Conservation (phyloP, 202 grass and related monocot species). For the Carex arenaria region DNA sequence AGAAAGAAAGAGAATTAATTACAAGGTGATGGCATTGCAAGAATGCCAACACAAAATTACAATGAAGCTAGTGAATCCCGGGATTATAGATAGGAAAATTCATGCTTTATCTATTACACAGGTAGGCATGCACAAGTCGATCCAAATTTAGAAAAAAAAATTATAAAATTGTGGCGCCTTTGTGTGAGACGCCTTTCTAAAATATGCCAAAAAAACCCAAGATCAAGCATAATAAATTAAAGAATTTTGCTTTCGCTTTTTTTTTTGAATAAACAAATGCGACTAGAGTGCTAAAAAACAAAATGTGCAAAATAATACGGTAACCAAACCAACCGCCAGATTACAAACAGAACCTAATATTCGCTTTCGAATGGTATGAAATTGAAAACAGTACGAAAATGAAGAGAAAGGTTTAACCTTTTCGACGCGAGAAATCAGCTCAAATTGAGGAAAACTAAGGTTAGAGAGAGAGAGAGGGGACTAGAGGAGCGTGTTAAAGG, state of each 20-base stretch:
- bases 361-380: not conserved
- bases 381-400: not conserved
- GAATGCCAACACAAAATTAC: slow-evolving; percentile 1
- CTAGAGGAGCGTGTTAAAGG: not conserved
- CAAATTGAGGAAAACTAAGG: not conserved
- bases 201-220: not conserved
- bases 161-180: no score
- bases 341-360: not conserved
- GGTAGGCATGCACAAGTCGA: not conserved
- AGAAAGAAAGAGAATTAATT: not conserved
- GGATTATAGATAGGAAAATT: not conserved
- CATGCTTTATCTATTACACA: not conserved
- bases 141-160: slow-evolving; percentile 5
- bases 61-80: not conserved
- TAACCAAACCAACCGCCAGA: not conserved
- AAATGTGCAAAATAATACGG: not conserved
- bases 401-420: not conserved
- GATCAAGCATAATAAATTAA: not conserved
- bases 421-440: not conserved
- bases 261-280: not conserved
- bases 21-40: not conserved
- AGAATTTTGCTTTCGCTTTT: not conserved
- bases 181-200: not conserved
- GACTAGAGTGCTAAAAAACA: not conserved
- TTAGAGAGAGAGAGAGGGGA: not conserved